phyloP scores from a whole-genome alignment of 2,329 filamentous ascomycete genomes.

The Aspergillus fischeri region DNA sequence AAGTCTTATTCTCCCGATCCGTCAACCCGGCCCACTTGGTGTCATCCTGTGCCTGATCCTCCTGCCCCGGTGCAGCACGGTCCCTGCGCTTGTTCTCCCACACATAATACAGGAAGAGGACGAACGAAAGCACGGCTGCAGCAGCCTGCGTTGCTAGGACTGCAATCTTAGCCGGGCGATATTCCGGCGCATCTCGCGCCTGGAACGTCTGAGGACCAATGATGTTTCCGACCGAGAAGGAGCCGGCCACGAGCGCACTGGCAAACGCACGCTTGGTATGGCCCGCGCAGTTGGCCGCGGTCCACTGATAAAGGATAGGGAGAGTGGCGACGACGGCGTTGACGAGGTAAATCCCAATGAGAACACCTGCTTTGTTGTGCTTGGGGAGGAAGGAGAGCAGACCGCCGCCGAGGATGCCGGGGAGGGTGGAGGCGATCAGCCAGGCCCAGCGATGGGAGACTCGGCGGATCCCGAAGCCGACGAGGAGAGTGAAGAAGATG shows the following conservation, averaged over 20 bases:
- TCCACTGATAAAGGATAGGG: slow-evolving; percentile 46
- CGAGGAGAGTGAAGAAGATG: slow-evolving; percentile 39
- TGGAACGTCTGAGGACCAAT: slow-evolving; percentile 46
- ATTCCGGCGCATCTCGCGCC: slow-evolving; percentile 40
- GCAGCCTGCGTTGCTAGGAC: slow-evolving; percentile 37
- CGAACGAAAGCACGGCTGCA: slow-evolving; percentile 25
- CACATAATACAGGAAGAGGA: slow-evolving; percentile 26
- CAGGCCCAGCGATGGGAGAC: slow-evolving; percentile 40
- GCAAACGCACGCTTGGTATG: slow-evolving; percentile 49
- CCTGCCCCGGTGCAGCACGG: not conserved
- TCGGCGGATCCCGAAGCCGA: slow-evolving; percentile 38
- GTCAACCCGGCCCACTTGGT: slow-evolving; percentile 31
- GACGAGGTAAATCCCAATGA: slow-evolving; percentile 45
- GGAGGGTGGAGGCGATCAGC: slow-evolving; percentile 43
- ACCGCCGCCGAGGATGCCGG: slow-evolving; percentile 44
- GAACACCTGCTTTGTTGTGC: slow-evolving; percentile 39
- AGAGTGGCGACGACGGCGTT: slow-evolving; percentile 43
- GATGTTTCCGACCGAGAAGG: slow-evolving; percentile 45
- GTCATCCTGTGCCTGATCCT: slow-evolving; percentile 19
- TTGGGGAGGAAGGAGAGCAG: slow-evolving; percentile 34
- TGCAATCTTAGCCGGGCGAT: slow-evolving; percentile 39
- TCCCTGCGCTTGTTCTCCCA: slow-evolving; percentile 31
- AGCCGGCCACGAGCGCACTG: slow-evolving; percentile 44
- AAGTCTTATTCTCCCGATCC: slow-evolving; percentile 30
- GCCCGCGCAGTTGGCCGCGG: slow-evolving; percentile 46